Evolutionary conservation across 495 filamentous ascomycete species (phyloP).

Genomic region (Hypoxylon trugodes): DNA sequence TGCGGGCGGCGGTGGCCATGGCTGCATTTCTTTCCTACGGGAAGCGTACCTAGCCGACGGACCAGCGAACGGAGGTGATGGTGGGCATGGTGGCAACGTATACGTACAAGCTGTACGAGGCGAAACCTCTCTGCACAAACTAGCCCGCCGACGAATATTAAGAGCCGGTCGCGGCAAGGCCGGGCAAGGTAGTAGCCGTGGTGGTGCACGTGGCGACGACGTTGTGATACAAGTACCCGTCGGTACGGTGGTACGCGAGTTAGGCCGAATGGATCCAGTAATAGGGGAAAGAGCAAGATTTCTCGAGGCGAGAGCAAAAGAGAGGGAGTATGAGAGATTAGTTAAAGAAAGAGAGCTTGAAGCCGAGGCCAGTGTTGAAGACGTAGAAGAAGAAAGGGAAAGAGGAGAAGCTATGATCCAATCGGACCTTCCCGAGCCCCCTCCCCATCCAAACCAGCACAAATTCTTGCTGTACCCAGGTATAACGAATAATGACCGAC

Average conservation of each 20-base stretch:
- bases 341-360: slow-evolving; percentile 42
- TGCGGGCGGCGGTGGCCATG: slow-evolving; percentile 84
- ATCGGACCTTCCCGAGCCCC: slow-evolving; percentile 38
- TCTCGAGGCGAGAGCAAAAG: slow-evolving; percentile 43
- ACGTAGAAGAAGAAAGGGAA: too few species aligned
- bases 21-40: slow-evolving; percentile 90
- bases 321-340: slow-evolving; percentile 43
- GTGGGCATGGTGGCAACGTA: slow-evolving; percentile 87
- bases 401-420: too few species aligned
- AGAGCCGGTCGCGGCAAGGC: slow-evolving; percentile 83
- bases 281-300: slow-evolving; percentile 64
- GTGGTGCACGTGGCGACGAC: slow-evolving; percentile 85
- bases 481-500: slow-evolving; percentile 70
- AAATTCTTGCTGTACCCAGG: slow-evolving; percentile 89
- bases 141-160: slow-evolving; percentile 77
- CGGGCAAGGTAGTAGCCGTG: slow-evolving; percentile 82
- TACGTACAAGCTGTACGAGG: slow-evolving; percentile 94
- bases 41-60: slow-evolving; percentile 88
- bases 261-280: slow-evolving; percentile 78
- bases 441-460: slow-evolving; percentile 57
- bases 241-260: slow-evolving; percentile 87
- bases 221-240: slow-evolving; percentile 89
- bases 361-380: slow-evolving; percentile 40
- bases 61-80: slow-evolving; percentile 96
- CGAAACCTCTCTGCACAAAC: slow-evolving; percentile 91